Base-by-base conservation (phyloP, 2,329 filamentous ascomycete species). In the Xylaria sp. region DNA sequence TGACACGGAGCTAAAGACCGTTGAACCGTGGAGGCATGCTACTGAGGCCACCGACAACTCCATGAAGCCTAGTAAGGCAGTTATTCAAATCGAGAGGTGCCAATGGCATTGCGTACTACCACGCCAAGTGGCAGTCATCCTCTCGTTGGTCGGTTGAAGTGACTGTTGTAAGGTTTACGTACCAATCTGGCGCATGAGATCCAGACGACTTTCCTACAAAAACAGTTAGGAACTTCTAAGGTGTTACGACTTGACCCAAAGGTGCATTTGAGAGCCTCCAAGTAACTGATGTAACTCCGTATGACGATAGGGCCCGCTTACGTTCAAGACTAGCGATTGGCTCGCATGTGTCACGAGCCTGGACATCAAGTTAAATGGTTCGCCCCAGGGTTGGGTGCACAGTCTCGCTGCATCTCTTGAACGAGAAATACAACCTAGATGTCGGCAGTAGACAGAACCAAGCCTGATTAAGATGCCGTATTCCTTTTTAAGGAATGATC, bases 401-500 rank as follows among this genome's bases (percentile, higher is more conserved):
- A 66, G 55, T 65, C 62, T 65, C 63, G 61, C 64, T 66, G 62
- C 64, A 58, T 64, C 56, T 64, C 62, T 59, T 52, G 43, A 55
- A 56, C 54, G 46, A 59, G 13, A 65, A 63, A 67, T 71, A 67
- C 67, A 71, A 71, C 67, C 64, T 64, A 64, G 62, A 52, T 63
- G 64, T 70, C 55, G 64, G 64, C 59, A 62, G 59, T 58, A 60
- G 55, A 36, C 55, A 66, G 57, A 20, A 58, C 65, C 67, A 65
- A 64, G 59, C 67, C 62, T 63, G 67, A 68, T 65, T 61, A 64
- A 66, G 70, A 68, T 66, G 48, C 49, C 49, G 48, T 64, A 66
- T 71, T 67, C 67, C 67, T 12, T 57, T 71, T 71, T 57, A 8
- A 71, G 70, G 51, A 67, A 67, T 63, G 70, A 71, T 71, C 70